Percentiles rank a stretch among this genome's conserved stretches.
These are phyloP conservation scores for Nemania serpens DNA, from an alignment of 2,329 filamentous ascomycete species.

Conservation along the genomic window DNA sequence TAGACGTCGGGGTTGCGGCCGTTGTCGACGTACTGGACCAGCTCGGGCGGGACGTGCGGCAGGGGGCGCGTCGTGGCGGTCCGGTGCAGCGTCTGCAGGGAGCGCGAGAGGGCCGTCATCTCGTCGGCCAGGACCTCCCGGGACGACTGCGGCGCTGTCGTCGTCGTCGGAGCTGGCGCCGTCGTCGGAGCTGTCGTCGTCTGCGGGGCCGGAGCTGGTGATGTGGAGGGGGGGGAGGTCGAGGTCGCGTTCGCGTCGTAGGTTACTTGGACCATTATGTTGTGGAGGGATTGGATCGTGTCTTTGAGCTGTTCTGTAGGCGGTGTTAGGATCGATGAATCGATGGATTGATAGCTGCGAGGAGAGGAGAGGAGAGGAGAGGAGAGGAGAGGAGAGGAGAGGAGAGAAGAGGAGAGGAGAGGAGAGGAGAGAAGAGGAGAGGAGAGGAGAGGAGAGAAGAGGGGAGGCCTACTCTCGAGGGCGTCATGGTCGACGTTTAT, in stretches of 20 bases:
- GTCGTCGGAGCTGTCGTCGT: not conserved
- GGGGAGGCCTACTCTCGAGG: conserved; percentile 26
- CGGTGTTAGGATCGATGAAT: not conserved
- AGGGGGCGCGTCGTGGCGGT: conserved; percentile 50
- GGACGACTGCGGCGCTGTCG: conserved; percentile 45
- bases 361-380: not conserved
- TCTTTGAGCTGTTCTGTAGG: conserved; percentile 42
- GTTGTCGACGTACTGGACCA: conserved; percentile 71
- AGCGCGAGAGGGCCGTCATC: conserved; percentile 49
- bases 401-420: too few species aligned
- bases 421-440: not conserved
- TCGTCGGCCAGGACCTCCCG: conserved; percentile 61
- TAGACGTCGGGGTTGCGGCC: conserved; percentile 76
- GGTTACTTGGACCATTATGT: conserved; percentile 59
- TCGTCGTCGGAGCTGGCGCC: not conserved
- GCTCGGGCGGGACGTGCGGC: conserved; percentile 62
- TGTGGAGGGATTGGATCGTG: conserved; percentile 43
- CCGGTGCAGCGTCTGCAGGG: conserved; percentile 48
- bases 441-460: not conserved
- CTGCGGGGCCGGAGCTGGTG: not conserved
- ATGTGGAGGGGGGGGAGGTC: not conserved
- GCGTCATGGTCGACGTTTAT: conserved; percentile 18
- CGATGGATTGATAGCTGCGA: too few species aligned
- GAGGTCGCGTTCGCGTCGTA: conserved; percentile 52
- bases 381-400: not conserved